These are phyloP conservation scores for Vigna nakashimae DNA, from an alignment of 306 rosid species.

Conservation along the genomic window DNA sequence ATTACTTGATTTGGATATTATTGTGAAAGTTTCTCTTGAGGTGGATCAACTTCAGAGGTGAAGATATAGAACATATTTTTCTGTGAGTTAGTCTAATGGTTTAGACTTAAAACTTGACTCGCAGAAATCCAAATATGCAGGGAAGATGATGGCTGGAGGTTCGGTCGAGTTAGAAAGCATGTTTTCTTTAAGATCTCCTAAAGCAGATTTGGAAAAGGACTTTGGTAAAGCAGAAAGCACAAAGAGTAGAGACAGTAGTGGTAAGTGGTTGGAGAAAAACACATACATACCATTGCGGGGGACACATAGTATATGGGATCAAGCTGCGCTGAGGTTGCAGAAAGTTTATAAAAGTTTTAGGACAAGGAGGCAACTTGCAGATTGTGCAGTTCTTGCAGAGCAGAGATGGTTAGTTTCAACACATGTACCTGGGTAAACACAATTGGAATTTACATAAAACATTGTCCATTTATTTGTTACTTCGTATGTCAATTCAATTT, in stretches of 20 bases:
- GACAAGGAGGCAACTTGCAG: constrained; percentile 83
- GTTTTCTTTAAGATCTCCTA: constrained; percentile 51
- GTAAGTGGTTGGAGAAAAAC: constrained; percentile 47
- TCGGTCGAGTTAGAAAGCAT: constrained; percentile 56
- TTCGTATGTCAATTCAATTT: neutral
- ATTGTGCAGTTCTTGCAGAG: constrained; percentile 91
- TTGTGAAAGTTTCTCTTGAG: constrained; percentile 49
- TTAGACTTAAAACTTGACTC: constrained; percentile 41
- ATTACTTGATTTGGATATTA: constrained; percentile 42
- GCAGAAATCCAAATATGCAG: constrained; percentile 41
- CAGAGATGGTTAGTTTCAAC: constrained; percentile 77
- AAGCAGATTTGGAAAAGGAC: constrained; percentile 47
- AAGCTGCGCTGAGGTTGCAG: constrained; percentile 83
- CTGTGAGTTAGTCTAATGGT: constrained; percentile 48
- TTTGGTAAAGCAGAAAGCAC: constrained; percentile 47
- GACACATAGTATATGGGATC: constrained; percentile 43
- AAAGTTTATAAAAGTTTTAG: constrained; percentile 94
- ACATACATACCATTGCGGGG: constrained; percentile 33
- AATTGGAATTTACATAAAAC: neutral
- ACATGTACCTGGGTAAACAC: constrained; percentile 24
- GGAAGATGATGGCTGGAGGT: constrained; percentile 51
- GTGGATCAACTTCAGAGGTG: constrained; percentile 40
- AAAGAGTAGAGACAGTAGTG: constrained; percentile 40
- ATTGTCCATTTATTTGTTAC: neutral
- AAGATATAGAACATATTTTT: constrained; percentile 44